Evolutionary conservation across 192 early-diverging fungal genomes (phyloP).

Genomic region (Backusella parvicylindrica): DNA sequence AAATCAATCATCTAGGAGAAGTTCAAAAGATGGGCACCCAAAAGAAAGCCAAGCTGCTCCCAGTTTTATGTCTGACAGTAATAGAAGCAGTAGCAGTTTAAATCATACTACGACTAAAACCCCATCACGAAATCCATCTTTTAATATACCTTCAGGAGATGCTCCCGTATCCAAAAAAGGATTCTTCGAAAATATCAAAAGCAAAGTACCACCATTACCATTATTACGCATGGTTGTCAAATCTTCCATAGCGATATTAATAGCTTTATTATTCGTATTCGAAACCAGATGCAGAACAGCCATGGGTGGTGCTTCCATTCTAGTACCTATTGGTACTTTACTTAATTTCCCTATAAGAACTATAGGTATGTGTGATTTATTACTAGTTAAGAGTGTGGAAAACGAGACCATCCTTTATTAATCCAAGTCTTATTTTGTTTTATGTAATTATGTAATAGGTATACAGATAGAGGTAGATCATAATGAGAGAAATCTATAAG

Average conservation of each 20-base stretch:
- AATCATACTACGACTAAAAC: not conserved
- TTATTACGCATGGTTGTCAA: constrained; percentile 16
- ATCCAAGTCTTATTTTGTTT: not conserved
- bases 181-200: not conserved
- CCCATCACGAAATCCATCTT: not conserved
- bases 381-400: not conserved
- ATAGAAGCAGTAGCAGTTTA: not conserved
- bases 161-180: not conserved
- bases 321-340: constrained; percentile 19
- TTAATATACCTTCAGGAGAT: not conserved
- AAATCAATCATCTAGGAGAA: not conserved
- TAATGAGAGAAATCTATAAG: not conserved
- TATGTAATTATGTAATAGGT: not conserved
- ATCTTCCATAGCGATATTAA: constrained; percentile 16
- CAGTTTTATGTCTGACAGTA: not conserved
- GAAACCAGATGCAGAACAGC: not conserved
- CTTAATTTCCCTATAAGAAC: constrained; percentile 23
- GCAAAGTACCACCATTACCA: constrained; percentile 5
- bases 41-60: not conserved
- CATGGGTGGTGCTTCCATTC: constrained; percentile 6
- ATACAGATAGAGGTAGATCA: constrained; percentile 27
- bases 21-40: not conserved
- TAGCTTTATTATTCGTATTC: constrained; percentile 11
- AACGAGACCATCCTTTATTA: not conserved
- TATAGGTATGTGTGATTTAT: constrained; percentile 5